phyloP scores from a whole-genome alignment of 176 grass and related monocot species.

The Musa troglodytarum region DNA sequence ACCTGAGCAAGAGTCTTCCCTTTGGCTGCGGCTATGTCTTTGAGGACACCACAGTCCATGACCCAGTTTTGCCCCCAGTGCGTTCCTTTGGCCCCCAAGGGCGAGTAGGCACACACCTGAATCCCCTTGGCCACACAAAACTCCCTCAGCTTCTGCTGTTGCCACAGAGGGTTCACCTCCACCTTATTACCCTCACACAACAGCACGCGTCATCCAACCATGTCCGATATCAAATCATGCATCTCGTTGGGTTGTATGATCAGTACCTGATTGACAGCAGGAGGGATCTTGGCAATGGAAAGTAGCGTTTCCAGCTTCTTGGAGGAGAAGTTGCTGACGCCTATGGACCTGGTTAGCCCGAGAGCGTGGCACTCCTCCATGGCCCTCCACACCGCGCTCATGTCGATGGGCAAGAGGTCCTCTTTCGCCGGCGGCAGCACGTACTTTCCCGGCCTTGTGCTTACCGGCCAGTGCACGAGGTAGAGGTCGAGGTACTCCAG shows the following conservation, averaged over 20 bases:
- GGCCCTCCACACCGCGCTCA: conserved; percentile 39
- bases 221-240: too few species aligned
- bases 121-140: conserved; percentile 35
- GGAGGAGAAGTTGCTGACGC: conserved; percentile 62
- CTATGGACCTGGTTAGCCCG: conserved; percentile 49
- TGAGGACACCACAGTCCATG: conserved; percentile 31
- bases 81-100: conserved; percentile 39
- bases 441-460: conserved; percentile 31
- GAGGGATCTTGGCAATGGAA: conserved; percentile 30
- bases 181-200: conserved; percentile 16
- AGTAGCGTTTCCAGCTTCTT: conserved; percentile 47
- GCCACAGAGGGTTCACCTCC: conserved; percentile 49
- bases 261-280: conserved; percentile 49
- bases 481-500: conserved; percentile 55
- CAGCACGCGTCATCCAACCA: too few species aligned
- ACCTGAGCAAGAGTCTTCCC: conserved; percentile 60
- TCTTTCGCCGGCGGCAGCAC: conserved; percentile 33
- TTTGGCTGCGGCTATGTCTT: conserved; percentile 39
- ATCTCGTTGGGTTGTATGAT: neutral
- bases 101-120: conserved; percentile 43
- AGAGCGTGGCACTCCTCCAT: conserved; percentile 55
- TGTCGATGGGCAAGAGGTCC: conserved; percentile 38
- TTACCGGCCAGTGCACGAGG: conserved; percentile 43
- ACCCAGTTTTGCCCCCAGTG: conserved; percentile 28
- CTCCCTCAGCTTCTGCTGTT: conserved; percentile 42